Evolutionary conservation across 768 basidiomycete species (phyloP), one percentile per base, ranked within the genome.

Genomic region (Suillus subalutaceus): DNA sequence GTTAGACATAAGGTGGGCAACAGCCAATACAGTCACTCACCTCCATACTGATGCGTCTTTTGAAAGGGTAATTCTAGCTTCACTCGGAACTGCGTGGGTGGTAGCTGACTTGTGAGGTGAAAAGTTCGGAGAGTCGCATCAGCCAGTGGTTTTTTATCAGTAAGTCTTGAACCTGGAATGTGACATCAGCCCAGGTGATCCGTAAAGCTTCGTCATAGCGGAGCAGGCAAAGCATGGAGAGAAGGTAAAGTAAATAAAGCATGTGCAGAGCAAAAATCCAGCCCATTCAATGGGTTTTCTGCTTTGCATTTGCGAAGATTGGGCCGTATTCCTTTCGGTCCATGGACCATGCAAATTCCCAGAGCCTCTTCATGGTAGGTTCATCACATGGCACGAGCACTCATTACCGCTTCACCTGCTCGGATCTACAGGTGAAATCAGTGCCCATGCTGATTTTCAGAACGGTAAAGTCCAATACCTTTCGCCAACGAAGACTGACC

Each of bases 191-290:
- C 20, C 69, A 35, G 40, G 73, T 67, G 32, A 81, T 77, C 52
- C 76, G 76, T 0, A 81, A 67, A 3, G 75, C 79, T 52, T 81
- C 78, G 62, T 80, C 78, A 52, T 76, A 71, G 6, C 73, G 75
- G 2, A 80, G 69, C 15, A 81, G 56, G 61, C 78, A 81, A 0
- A 75, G 26, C 62, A 79, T 80, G 3, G 78, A 71, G 26, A 79
- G 44, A 1, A 72, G 72, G 55, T 79, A 80, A 5, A 77, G 74
- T 0, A 76, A 72, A 20, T 75, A 73, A 1, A 79, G 70, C 40
- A 78, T 73, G 53, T 61, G 1, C 73, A 66, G 12, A 69, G 70
- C 3, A 69, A 65, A 8, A 71, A 68, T 8, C 80, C 78, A 48
- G 74, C 76, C 78, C 53, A 64, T 53, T 64, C 63, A 73, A 59